Base-by-base conservation (phyloP, 164 flowering plant genomes). In the Berberis vulgaris region DNA sequence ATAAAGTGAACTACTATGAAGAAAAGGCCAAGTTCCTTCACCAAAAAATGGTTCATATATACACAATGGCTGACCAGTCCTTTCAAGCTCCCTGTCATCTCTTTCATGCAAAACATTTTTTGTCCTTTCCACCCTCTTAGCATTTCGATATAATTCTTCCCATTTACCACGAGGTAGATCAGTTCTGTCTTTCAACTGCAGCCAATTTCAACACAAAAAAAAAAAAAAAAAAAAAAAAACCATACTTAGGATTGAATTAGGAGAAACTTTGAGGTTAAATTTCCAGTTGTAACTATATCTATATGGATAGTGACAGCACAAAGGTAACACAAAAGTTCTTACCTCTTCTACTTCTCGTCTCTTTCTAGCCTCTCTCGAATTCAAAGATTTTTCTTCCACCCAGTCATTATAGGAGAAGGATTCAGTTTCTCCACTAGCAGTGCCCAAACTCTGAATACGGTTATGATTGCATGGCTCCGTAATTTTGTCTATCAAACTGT, bases 291-390 rank as follows among this genome's bases (percentile, higher is more conserved):
- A 26, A 26, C 26, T 26, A 26, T 26, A 26, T 26, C 26, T 26
- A 26, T 26, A 26, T 0, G 26, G 26, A 26, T 26, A 0, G 26
- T 26, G 26, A 26, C 26, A 26, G 26, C 26, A 26, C 26, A 26
- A 26, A 26, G 26, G 26, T 0, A 26, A 26, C 26, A 26, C 26
- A 26, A 26, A 26, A 52, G 2, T 11, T 52, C 8, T 79, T 78
- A 88, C 99, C 97, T 88, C 87, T 59, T 88, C 95, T 12, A 91
- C 97, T 81, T 89, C 99, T 75, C 89, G 81, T 68, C 83, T 85
- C 77, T 77, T 87, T 74, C 73, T 89, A 12, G 78, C 64, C 69
- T 74, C 69, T 38, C 73, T 71, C 67, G 76, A 81, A 70, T 73
- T 74, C 54, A 64, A 73, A 53, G 59, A 13, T 66, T 76, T 89